phyloP scores from a whole-genome alignment of 225 moss, liverwort and hornwort species.

The Thuidium tamariscinum region DNA sequence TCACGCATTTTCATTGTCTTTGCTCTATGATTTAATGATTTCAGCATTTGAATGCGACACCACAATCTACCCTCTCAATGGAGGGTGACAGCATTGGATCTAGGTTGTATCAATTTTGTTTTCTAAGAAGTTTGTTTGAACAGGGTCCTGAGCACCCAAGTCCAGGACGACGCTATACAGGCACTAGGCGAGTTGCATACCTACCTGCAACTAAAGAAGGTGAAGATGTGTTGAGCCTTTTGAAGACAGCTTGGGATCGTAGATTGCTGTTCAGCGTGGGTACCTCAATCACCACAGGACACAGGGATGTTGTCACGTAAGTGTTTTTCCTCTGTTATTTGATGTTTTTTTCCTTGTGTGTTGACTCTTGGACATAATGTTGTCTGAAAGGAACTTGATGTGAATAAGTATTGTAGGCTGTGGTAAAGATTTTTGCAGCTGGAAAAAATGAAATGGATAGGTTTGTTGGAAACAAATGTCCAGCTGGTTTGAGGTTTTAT shows the following conservation, averaged over 20 bases:
- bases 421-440: background rate
- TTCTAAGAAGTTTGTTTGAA: background rate
- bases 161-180: constrained; percentile 39
- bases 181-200: constrained; percentile 46
- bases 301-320: constrained; percentile 49
- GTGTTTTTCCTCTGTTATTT: background rate
- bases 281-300: constrained; percentile 57
- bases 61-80: background rate
- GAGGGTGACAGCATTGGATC: background rate
- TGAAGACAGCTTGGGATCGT: constrained; percentile 57
- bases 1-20: background rate
- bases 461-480: background rate
- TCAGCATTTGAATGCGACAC: background rate
- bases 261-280: constrained; percentile 57
- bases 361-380: background rate
- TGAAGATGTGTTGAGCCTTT: constrained; percentile 41
- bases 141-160: constrained; percentile 49
- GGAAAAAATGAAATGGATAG: background rate
- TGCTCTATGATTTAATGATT: background rate
- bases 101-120: background rate
- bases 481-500: background rate
- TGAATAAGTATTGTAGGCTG: background rate
- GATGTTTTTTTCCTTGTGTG: background rate
- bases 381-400: background rate
- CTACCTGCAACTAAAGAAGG: constrained; percentile 48